Base-by-base conservation (phyloP, 1,139 yeast species). In the Kluyveromyces sp. region DNA sequence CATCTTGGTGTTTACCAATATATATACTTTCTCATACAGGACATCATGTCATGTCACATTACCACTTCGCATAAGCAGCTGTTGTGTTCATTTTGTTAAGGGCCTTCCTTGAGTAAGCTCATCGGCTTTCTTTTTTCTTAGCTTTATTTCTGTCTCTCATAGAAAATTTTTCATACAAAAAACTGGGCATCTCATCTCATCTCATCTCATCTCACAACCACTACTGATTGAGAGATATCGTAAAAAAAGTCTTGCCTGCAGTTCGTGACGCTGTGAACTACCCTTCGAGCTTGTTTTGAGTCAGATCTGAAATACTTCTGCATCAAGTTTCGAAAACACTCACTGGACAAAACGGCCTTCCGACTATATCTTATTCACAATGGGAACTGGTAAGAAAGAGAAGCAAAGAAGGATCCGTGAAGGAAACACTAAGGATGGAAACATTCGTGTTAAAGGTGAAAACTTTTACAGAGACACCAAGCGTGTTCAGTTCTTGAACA, bases 301-400 rank as follows among this genome's bases (percentile, higher is more conserved):
- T n/a, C n/a, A n/a, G n/a, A n/a, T n/a, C n/a, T n/a, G n/a, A n/a
- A n/a, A n/a, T n/a, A n/a, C n/a, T n/a, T n/a, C n/a, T n/a, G n/a
- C n/a, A n/a, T n/a, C n/a, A 3, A n/a, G 26, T 38, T 32, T 18
- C 40, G 30, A 28, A 16, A 40, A 18, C 33, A 22, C 9, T 22
- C 26, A 22, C 8, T 22, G 26, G 26, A 22, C 9, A 6, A 6
- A 22, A 22, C 8, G 9, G 26, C 26, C 26, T 22, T 9, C 26
- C 26, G 26, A 9, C 9, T 9, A 22, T 9, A 22, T 22, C 26
- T 6, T 22, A 22, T 28, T 33, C 12, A 54, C 45, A 53, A 89
- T 92, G 98, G 97, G 96, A 61, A 83, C 88, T 33, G 89, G 78
- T 49, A 92, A 92, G 74, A 92, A 87, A 60, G 97, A 89, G 67